Evolutionary conservation across 305 asterid genomes (phyloP).

Genomic region (Fraxinus velutina): DNA sequence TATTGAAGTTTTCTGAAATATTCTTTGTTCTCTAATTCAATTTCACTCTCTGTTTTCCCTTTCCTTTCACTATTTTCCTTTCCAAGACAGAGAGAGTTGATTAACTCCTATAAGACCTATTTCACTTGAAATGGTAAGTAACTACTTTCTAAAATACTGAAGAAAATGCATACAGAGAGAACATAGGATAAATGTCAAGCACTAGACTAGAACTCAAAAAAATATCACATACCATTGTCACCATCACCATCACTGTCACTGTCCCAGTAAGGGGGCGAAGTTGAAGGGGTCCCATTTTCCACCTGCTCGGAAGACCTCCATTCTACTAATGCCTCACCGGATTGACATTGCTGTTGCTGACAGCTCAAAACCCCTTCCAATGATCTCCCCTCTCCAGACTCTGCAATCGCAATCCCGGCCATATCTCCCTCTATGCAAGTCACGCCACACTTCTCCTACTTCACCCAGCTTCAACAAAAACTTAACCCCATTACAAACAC

Average conservation of each 20-base stretch:
- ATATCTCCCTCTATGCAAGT: slow-evolving; percentile 39
- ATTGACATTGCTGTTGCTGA: slow-evolving; percentile 30
- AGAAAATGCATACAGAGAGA: neutral
- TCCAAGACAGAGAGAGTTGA: neutral
- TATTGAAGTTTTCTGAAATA: neutral
- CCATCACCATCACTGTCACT: slow-evolving; percentile 52
- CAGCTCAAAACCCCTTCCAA: slow-evolving; percentile 26
- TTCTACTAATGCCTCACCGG: slow-evolving; percentile 58
- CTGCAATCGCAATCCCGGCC: slow-evolving; percentile 37
- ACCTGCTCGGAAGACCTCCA: slow-evolving; percentile 68
- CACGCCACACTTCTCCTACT: slow-evolving; percentile 37
- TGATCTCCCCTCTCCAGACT: slow-evolving; percentile 35
- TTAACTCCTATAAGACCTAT: neutral
- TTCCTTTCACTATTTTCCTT: neutral
- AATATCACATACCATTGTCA: slow-evolving; percentile 37
- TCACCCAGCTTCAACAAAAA: slow-evolving; percentile 25
- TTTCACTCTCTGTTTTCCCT: neutral
- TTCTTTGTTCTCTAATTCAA: neutral
- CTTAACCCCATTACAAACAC: neutral
- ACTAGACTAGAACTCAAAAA: neutral
- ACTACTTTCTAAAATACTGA: neutral
- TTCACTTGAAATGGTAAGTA: neutral
- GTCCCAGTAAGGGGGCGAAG: slow-evolving; percentile 75
- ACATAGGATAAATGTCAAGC: neutral
- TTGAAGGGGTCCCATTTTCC: slow-evolving; percentile 59